These are phyloP conservation scores for Strigomonas culicis DNA, from an alignment of 208 protist genomes.

Conservation along the genomic window DNA sequence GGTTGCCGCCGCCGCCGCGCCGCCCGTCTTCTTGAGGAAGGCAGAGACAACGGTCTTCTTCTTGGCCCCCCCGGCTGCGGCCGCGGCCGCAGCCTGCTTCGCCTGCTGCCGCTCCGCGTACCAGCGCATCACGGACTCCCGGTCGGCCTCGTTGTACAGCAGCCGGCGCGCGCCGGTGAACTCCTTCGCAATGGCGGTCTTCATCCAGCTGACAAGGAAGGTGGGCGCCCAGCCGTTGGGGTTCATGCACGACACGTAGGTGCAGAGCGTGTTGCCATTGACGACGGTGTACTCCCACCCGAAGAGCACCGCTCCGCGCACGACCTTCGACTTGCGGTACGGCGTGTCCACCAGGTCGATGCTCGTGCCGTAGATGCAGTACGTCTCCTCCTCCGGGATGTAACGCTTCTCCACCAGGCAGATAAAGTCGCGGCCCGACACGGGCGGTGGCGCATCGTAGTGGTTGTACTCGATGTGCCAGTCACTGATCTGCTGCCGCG, in stretches of 20 bases:
- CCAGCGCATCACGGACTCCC: background rate
- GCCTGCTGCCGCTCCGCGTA: background rate
- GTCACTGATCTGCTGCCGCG: conserved; percentile 33
- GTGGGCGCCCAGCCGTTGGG: conserved; percentile 82
- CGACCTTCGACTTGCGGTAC: conserved; percentile 20
- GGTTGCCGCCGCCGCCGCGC: too few species aligned
- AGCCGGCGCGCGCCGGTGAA: conserved; percentile 50
- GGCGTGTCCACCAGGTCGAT: conserved; percentile 42
- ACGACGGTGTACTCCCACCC: conserved; percentile 59
- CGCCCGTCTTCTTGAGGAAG: conserved; percentile 1
- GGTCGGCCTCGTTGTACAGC: conserved; percentile 33
- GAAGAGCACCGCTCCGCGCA: conserved; percentile 49
- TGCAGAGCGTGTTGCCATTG: conserved; percentile 44
- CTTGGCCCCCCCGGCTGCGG: background rate
- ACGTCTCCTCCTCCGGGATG: conserved; percentile 50
- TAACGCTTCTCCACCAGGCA: conserved; percentile 73
- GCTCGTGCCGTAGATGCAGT: conserved; percentile 79
- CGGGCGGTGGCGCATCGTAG: conserved; percentile 68
- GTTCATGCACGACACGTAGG: conserved; percentile 81
- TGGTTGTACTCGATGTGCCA: conserved; percentile 69
- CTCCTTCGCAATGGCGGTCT: conserved; percentile 80
- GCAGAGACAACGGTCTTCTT: background rate
- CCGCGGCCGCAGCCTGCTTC: background rate
- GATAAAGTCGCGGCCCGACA: conserved; percentile 66
- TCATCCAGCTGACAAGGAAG: conserved; percentile 84